Percentiles rank a stretch among this genome's conserved stretches.
Evolutionary conservation across 1,139 yeast species (phyloP).

Genomic region (Kodamaea sp.): DNA sequence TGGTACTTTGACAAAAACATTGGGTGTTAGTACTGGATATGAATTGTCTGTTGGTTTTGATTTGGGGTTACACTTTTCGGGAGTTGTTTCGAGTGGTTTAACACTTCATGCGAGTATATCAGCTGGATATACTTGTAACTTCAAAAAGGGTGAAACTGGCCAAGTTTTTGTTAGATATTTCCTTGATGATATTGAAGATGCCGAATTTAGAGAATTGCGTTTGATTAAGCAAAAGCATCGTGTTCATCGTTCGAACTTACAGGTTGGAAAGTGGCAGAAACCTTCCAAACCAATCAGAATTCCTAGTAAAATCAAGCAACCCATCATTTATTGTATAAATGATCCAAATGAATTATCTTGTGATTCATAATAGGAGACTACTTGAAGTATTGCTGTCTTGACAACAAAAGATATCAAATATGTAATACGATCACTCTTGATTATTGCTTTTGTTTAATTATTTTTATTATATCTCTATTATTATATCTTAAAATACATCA

Average conservation of each 20-base stretch:
- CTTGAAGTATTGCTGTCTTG: no score
- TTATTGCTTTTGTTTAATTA: no score
- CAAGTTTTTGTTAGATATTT: constrained; percentile 21
- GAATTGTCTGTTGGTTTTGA: constrained; percentile 15
- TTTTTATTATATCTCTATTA: no score
- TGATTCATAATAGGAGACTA: constrained; percentile 1
- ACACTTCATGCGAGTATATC: no score
- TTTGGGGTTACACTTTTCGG: constrained; percentile 1
- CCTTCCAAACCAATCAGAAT: constrained; percentile 5
- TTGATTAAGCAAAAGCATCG: no score
- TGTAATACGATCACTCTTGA: no score
- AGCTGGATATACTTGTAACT: constrained; percentile 17
- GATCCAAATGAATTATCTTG: constrained; percentile 14
- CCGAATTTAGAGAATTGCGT: constrained; percentile 10
- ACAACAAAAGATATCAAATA: no score
- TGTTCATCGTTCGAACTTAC: not conserved
- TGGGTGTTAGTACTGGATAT: constrained; percentile 15
- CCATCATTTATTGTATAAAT: constrained; percentile 18
- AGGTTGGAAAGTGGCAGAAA: constrained; percentile 9
- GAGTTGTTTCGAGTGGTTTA: not conserved
- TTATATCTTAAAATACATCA: no score
- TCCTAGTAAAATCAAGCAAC: constrained; percentile 11
- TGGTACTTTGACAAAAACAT: constrained; percentile 13
- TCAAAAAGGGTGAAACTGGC: constrained; percentile 19
- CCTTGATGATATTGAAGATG: constrained; percentile 12